Base-by-base conservation (phyloP, 2,329 filamentous ascomycete species). In the Lachnellula subtilissima region DNA sequence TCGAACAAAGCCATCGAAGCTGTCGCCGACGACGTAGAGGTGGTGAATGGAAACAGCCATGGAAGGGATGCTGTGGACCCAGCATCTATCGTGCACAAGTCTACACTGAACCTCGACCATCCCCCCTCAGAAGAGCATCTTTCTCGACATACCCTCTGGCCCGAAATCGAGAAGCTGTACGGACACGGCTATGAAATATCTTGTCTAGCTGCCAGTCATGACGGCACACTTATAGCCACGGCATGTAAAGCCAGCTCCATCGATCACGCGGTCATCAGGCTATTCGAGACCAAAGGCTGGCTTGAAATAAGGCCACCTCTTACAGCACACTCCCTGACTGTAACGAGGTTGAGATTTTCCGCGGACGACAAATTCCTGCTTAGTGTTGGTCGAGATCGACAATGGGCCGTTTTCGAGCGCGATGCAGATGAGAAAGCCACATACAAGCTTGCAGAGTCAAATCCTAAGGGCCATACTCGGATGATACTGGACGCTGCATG, bases 101-200 rank as follows among this genome's bases (percentile, higher is more conserved):
- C 83, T 1, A 80, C 83, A 4, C 76, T 91, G 7, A 80, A 86
- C 45, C 78, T 87, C 52, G 74, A 83, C 43, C 85, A 88, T 61
- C 92, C 94, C 11, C 93, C 94, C 0, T 80, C 91, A 37, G 94
- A 99, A 72, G 94, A 97, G 71, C 87, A 90, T 53, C 83, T 99
- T 2, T 88, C 91, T 23, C 85, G 92, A 8, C 86, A 95, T 71
- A 96, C 94, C 0, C 83, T 99, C 35, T 99, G 92, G 91, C 94
- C 94, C 3, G 94, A 99, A 70, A 84, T 84, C 6, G 94, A 99
- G 72, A 99, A 99, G 75, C 81, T 99, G 1, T 99, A 99, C 73
- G 94, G 94, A 1, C 94, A 99, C 73, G 94, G 94, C 32, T 97
- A 97, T 73, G 94, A 99, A 72, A 93, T 99, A 50, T 96, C 91